Evolutionary conservation across 2,329 filamentous ascomycete species (phyloP), one percentile per base, ranked within the genome.

Genomic region (Epichloe hybrida): DNA sequence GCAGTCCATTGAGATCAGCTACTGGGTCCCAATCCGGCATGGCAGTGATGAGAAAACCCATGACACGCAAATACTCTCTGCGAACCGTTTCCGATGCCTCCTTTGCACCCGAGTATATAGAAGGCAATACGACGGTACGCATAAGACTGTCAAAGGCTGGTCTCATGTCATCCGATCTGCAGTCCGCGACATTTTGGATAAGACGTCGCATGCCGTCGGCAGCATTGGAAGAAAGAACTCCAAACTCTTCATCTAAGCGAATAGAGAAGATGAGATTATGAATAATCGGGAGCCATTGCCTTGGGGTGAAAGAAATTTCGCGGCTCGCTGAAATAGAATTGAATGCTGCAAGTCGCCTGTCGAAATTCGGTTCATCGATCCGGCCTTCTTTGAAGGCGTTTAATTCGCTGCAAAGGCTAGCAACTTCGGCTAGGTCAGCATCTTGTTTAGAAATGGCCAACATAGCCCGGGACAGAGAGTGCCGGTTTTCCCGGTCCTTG

Each of bases 261-360:
- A 96, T 83, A 62, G 85, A 93, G 67, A 84, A 97, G 2, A 95
- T 74, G 71, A 95, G 79, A 62, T 97, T 98, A 68, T 90, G 86
- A 11, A 97, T 69, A 20, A 98, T 68, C 5, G 93, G 90, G 49
- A 83, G 77, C 91, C 93, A 98, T 65, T 95, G 86, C 52, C 77
- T 77, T 1, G 81, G 69, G 0, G 78, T 83, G 54, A 90, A 80
- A 0, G 72, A 67, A 1, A 63, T 63, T 38, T 79, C 80, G n/a
- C 77, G 70, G 3, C 78, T 69, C 40, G 79, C 76, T 37, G 84
- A 86, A 55, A 97, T 83, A 7, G 69, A 64, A 52, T 76, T 82
- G 68, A 93, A 97, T 3, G 88, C 89, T 45, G 75, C 70, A 5
- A 95, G 75, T 15, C 93, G 83, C 51, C 79, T 80, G 57, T 94